Evolutionary conservation across 2,329 filamentous ascomycete species (phyloP).

Genomic region (Xylaria sp.): DNA sequence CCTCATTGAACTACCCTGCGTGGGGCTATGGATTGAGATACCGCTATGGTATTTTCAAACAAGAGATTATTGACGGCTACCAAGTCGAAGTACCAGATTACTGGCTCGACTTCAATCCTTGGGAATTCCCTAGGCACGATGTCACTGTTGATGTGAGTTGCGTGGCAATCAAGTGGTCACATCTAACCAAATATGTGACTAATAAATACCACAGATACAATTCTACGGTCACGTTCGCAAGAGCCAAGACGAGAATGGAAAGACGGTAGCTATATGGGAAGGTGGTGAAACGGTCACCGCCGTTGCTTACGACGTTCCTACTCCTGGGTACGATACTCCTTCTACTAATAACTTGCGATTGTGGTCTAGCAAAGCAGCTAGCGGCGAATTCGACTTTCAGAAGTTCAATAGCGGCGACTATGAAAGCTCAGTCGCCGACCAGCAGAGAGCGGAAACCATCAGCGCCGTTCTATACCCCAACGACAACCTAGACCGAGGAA

Average conservation of each 20-base stretch:
- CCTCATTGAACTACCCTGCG: slow-evolving; percentile 92
- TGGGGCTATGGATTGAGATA: slow-evolving; percentile 98
- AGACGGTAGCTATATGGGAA: slow-evolving; percentile 82
- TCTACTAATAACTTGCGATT: slow-evolving; percentile 97
- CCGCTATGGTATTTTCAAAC: slow-evolving; percentile 98
- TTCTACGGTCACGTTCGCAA: slow-evolving; percentile 91
- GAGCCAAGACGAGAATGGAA: slow-evolving; percentile 79
- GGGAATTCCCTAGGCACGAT: slow-evolving; percentile 97
- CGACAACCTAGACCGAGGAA: slow-evolving; percentile 94
- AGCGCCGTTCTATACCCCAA: slow-evolving; percentile 98
- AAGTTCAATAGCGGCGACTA: slow-evolving; percentile 99
- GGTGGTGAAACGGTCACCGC: slow-evolving; percentile 93
- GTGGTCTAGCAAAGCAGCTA: slow-evolving; percentile 97
- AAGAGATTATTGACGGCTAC: slow-evolving; percentile 97
- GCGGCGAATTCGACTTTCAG: slow-evolving; percentile 98
- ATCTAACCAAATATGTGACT: not conserved
- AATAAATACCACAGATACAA: slow-evolving; percentile 71
- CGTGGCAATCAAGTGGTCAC: not conserved
- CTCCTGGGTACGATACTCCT: slow-evolving; percentile 88
- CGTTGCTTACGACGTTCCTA: slow-evolving; percentile 91
- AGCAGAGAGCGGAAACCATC: slow-evolving; percentile 98
- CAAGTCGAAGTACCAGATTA: slow-evolving; percentile 99
- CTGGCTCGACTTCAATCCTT: slow-evolving; percentile 99
- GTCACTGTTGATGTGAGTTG: slow-evolving; percentile 83
- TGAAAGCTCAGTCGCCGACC: slow-evolving; percentile 96